Evolutionary conservation across 805 yeast genomes (phyloP).

Genomic region (Teunomyces barrocoloradensis): DNA sequence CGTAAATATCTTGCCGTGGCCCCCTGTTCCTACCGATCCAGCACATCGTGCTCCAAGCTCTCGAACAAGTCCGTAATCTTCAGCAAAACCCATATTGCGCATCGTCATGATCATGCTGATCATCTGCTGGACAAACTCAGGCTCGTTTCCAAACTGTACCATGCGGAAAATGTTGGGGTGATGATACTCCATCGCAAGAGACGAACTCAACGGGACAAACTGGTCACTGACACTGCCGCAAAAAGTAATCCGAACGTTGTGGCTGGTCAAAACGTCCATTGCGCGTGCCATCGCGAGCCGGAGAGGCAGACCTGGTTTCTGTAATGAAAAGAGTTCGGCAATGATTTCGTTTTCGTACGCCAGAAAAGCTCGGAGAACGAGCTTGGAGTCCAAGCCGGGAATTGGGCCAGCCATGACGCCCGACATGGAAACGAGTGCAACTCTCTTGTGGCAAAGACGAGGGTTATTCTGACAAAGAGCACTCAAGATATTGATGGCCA

Average conservation of each 20-base stretch:
- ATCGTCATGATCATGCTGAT: slow-evolving; percentile 27
- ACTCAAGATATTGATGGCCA: slow-evolving; percentile 28
- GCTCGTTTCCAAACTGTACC: slow-evolving; percentile 20
- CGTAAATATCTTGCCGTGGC: slow-evolving; percentile 27
- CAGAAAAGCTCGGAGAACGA: slow-evolving; percentile 38
- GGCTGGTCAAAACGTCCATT: slow-evolving; percentile 17
- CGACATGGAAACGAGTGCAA: slow-evolving; percentile 37
- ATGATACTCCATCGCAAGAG: slow-evolving; percentile 25
- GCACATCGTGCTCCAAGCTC: slow-evolving; percentile 30
- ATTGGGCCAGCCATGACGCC: slow-evolving; percentile 35
- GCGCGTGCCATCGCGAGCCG: slow-evolving; percentile 18
- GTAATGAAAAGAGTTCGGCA: slow-evolving; percentile 34
- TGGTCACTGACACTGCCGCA: slow-evolving; percentile 35
- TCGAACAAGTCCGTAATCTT: slow-evolving; percentile 28
- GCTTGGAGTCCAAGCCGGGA: slow-evolving; percentile 29
- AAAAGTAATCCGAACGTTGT: slow-evolving; percentile 35
- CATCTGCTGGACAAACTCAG: slow-evolving; percentile 28
- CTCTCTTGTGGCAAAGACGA: slow-evolving; percentile 5
- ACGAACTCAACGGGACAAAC: slow-evolving; percentile 33
- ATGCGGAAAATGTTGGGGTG: slow-evolving; percentile 40
- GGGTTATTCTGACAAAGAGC: slow-evolving; percentile 12
- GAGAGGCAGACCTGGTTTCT: slow-evolving; percentile 17
- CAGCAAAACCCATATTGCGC: slow-evolving; percentile 32
- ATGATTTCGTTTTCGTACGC: slow-evolving; percentile 35
- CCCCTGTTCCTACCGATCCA: slow-evolving; percentile 19